These are phyloP conservation scores for Leccinellum luteum DNA, from an alignment of 768 basidiomycete genomes.

Conservation along the genomic window DNA sequence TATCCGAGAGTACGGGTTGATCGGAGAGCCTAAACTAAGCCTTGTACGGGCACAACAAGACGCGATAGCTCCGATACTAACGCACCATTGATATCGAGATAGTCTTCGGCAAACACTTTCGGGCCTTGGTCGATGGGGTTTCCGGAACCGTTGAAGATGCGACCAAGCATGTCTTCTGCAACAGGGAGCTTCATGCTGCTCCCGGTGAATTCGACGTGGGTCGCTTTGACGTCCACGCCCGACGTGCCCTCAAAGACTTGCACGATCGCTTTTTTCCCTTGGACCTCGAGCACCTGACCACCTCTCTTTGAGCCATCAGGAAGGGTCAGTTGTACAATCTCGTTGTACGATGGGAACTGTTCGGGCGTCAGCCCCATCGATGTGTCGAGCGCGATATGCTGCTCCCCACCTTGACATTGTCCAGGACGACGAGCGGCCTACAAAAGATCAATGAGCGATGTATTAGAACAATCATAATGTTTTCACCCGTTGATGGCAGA, in stretches of 20 bases:
- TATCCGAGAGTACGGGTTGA: conserved; percentile 97
- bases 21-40: conserved; percentile 76
- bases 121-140: conserved; percentile 98
- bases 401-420: conserved; percentile 91
- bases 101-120: conserved; percentile 99
- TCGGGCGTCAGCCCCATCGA: conserved; percentile 12
- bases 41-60: conserved; percentile 11
- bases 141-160: conserved; percentile 98
- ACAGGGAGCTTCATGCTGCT: conserved; percentile 99
- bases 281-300: conserved; percentile 96
- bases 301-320: conserved; percentile 95
- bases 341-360: conserved; percentile 97
- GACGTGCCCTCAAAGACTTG: conserved; percentile 99
- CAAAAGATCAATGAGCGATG: conserved; percentile 10
- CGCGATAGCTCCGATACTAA: conserved; percentile 4
- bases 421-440: conserved; percentile 93
- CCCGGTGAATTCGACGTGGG: conserved; percentile 97
- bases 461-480: not conserved
- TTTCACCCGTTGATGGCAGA: conserved; percentile 95
- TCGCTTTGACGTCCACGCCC: conserved; percentile 95
- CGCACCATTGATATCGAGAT: conserved; percentile 97
- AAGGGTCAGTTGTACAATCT: conserved; percentile 93
- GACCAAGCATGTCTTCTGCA: conserved; percentile 97
- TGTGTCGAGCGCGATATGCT: conserved; percentile 1
- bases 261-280: conserved; percentile 98